phyloP scores from a whole-genome alignment of 2,329 filamentous ascomycete species.

The Epichloe festucae region DNA sequence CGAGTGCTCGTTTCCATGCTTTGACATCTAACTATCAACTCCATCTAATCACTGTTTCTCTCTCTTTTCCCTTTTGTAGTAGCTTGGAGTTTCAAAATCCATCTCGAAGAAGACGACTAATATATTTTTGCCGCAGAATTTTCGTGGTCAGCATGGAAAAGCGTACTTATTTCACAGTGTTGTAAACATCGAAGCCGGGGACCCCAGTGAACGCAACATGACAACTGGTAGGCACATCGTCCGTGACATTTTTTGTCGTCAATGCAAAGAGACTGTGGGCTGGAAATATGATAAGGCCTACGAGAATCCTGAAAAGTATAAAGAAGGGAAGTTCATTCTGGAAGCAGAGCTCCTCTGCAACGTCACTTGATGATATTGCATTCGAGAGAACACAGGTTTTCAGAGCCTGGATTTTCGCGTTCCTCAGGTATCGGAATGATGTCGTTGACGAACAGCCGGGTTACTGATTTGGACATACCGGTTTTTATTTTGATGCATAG shows the following conservation, averaged over 20 bases:
- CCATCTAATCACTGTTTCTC: neutral
- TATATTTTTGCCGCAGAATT: constrained; percentile 50
- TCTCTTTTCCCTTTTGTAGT: neutral
- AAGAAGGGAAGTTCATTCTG: constrained; percentile 96
- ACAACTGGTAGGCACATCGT: constrained; percentile 92
- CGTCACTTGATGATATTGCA: constrained; percentile 37
- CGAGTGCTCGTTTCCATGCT: neutral
- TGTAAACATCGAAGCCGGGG: constrained; percentile 75
- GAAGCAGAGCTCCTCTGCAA: constrained; percentile 81
- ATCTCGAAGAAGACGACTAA: neutral
- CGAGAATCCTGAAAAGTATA: constrained; percentile 88
- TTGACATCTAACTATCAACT: neutral
- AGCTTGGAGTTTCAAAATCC: no score
- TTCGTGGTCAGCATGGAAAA: constrained; percentile 95
- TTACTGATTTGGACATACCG: neutral
- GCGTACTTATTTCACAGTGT: constrained; percentile 92
- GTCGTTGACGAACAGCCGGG: neutral
- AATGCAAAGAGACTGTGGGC: constrained; percentile 85
- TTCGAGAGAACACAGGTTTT: neutral
- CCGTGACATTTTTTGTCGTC: constrained; percentile 77
- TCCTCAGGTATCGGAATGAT: no score
- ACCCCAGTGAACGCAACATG: constrained; percentile 93
- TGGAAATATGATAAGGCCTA: constrained; percentile 99
- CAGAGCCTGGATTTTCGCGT: neutral
- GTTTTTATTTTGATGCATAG: neutral